These are phyloP conservation scores for Sphaceloma murrayae DNA, from an alignment of 2,329 filamentous ascomycete species.

Conservation along the genomic window DNA sequence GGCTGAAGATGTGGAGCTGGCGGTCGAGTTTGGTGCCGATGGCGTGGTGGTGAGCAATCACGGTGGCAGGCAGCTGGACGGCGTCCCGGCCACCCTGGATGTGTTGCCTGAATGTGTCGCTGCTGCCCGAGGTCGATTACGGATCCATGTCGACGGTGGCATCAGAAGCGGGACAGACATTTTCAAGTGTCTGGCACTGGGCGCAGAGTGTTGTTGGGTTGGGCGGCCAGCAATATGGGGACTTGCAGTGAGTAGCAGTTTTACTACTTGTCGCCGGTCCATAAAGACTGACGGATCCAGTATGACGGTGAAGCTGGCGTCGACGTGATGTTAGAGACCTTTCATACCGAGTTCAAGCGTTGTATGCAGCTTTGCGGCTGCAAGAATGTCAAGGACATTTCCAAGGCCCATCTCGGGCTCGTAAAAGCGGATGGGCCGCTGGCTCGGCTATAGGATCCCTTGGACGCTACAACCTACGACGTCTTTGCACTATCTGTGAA, in stretches of 20 bases:
- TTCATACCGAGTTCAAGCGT: constrained; percentile 23
- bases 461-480: no score
- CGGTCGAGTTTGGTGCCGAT: constrained; percentile 35
- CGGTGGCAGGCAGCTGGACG: constrained; percentile 49
- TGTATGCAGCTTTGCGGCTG: constrained; percentile 33
- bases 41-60: constrained; percentile 48
- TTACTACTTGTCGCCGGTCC: not conserved
- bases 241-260: constrained; percentile 30
- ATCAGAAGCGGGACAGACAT: constrained; percentile 48
- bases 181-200: constrained; percentile 48
- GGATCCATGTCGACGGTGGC: constrained; percentile 53
- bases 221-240: constrained; percentile 44
- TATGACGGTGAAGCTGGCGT: constrained; percentile 32
- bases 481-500: no score
- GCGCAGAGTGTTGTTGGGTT: constrained; percentile 42
- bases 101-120: constrained; percentile 34
- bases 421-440: constrained; percentile 27
- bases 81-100: constrained; percentile 46
- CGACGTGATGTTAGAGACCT: constrained; percentile 23
- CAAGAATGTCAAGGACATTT: constrained; percentile 29
- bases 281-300: constrained; percentile 15
- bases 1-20: constrained; percentile 35
- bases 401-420: constrained; percentile 26
- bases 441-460: constrained; percentile 28
- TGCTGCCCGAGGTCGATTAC: constrained; percentile 40